Base-by-base conservation (phyloP, 2,329 filamentous ascomycete genomes). In the Akanthomyces muscarius region DNA sequence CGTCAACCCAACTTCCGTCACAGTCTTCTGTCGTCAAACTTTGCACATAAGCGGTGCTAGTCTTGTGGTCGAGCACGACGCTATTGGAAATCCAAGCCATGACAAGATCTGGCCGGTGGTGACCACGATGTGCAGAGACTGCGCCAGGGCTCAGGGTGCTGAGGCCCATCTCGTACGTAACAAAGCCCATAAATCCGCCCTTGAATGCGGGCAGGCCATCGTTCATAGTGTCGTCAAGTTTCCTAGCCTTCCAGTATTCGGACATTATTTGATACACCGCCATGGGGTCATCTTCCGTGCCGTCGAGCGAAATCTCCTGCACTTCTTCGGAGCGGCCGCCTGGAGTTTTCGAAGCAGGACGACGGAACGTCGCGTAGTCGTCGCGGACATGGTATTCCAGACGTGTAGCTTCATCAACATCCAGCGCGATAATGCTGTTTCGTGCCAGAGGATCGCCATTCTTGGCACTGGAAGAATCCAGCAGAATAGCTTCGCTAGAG, bases 121-220 rank as follows among this genome's bases (percentile, higher is more conserved):
- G 76, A 2, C 71, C 70, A 13, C 74, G 67, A 4, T 69, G 58
- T 1, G 64, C 65, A 0, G 71, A 62, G 0, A 75, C 68, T 30
- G 71, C 65, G 0, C 69, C 71, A 5, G 71, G 69, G 45, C 72
- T 74, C 5, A 77, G 65, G 0, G 72, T 72, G 33, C 73, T 69
- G 1, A 96, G 77, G 0, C 91, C 91, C 71, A 92, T 86, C 73
- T 97, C 92, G 65, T 97, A 96, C 0, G 90, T 92, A 57, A 92
- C 83, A 69, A 89, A 96, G 0, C 92, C 92, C 76, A 96, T 86
- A 64, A 96, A 87, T 0, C 92, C 92, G 58, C 91, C 92, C 75
- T 90, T 86, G 71, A 96, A 97, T 0, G 90, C 84, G 0, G 70
- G 68, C 5, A 69, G 67, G 5, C 69, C 62, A 11, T 62, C 63